phyloP scores from a whole-genome alignment of 164 flowering plant genomes.

The Vitis rupestris region DNA sequence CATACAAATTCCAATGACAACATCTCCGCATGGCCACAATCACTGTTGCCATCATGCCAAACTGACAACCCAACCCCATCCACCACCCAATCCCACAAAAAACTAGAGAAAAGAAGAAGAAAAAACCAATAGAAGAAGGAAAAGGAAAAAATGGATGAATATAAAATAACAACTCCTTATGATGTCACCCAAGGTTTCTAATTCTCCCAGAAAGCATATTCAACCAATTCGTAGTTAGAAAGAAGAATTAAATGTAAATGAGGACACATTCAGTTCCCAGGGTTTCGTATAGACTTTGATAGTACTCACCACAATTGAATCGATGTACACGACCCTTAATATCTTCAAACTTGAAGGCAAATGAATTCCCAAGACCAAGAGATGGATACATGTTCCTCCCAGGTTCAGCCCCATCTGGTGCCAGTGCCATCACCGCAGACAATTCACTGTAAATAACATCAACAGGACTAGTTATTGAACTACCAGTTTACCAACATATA shows the following conservation, averaged over 20 bases:
- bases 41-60: too few relatives aligned
- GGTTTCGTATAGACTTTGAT: neutral
- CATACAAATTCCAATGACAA: too few relatives aligned
- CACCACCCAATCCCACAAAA: too few relatives aligned
- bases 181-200: too few relatives aligned
- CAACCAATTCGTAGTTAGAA: neutral
- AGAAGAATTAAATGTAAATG: too few relatives aligned
- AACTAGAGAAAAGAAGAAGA: too few relatives aligned
- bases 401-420: slow-evolving; percentile 64
- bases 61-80: too few relatives aligned
- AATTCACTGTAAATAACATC: slow-evolving; percentile 58
- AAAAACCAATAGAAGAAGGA: too few relatives aligned
- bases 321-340: slow-evolving; percentile 85
- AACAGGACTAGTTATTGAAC: slow-evolving; percentile 9
- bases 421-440: slow-evolving; percentile 60
- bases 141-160: too few relatives aligned
- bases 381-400: slow-evolving; percentile 67
- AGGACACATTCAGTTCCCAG: neutral
- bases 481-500: neutral
- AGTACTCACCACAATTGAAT: slow-evolving; percentile 68
- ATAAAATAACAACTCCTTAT: too few relatives aligned
- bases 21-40: too few relatives aligned
- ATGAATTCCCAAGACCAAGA: slow-evolving; percentile 82
- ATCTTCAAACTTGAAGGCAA: slow-evolving; percentile 89
- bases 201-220: neutral